Evolutionary conservation across 768 basidiomycete genomes (phyloP), one percentile per base, ranked within the genome.

Genomic region (Lentinula sp.): DNA sequence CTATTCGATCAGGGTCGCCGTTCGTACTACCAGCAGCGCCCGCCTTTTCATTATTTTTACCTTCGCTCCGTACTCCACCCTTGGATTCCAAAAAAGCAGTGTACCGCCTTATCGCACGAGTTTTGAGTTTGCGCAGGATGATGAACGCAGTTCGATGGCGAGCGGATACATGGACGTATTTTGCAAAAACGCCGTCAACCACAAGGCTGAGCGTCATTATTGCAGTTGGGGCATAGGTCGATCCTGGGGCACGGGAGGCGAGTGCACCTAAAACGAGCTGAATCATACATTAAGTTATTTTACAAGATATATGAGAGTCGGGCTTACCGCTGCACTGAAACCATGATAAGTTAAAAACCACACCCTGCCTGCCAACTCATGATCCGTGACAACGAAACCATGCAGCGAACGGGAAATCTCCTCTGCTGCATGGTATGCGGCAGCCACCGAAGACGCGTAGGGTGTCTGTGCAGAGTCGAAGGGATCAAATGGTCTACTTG

Each of bases 331-430:
- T 34, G 57, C 57, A 32, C 57, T 59, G 42, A 59, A 59, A 15
- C 43, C 57, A 23, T 59, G 46, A 59, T 59, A 59, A 35, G 57
- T 59, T n/a, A 59, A 35, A n/a, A 59, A 59, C 57, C 57, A 59
- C 28, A 59, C 57, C 23, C 57, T 46, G 13, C 57, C 48, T 16
- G 48, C 43, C n/a, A 59, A 48, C 32, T 59, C 57, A 18, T 31
- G 32, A 15, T 59, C 48, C 37, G 34, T 34, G 7, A 32, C 48
- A 15, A 11, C 37, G 32, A 59, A 50, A 3, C 48, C 48, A 50
- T 48, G 57, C 4, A 50, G 31, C 7, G 57, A 31, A 13, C 37
- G 43, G 39, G 48, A 32, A n/a, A 59, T 59, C 32, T 59, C 57
- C 21, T 50, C 28, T 23, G 57, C 28, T 8, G 57, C 31, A n/a